Evolutionary conservation across 208 protist species (phyloP), one percentile per base, ranked within the genome.

Genomic region (Acanthamoeba sp.): DNA sequence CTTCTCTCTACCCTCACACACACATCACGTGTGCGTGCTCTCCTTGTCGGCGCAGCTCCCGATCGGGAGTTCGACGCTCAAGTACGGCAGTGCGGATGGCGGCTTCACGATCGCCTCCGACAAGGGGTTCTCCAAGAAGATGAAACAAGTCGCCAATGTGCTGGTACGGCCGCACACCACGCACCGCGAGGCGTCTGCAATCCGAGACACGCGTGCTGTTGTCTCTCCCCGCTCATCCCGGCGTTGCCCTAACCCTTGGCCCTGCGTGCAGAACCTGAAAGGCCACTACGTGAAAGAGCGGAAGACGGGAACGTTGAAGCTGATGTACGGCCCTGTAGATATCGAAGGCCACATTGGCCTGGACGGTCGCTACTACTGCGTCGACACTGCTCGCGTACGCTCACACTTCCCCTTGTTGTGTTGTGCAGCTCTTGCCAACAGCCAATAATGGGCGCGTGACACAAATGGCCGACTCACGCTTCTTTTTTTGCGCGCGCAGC

Each of bases 241-340:
- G n/a, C n/a, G n/a, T n/a, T n/a, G n/a, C n/a, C n/a, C n/a, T n/a
- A n/a, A n/a, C n/a, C n/a, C 48, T 52, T 34, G 1, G 27, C 73
- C 0, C 32, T 71, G 0, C n/a, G 29, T 1, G 32, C 88, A 78
- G 59, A 93, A 93, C 29, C 27, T 93, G 24, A 93, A 93, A 38
- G 62, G 88, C 36, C 88, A 93, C 64, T 78, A 62, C 16, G 88
- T 93, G 57, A 57, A 93, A 29, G 88, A 93, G 40, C 32, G 62
- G 27, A 48, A 48, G 18, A 93, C 88, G 52, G 22, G 34, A 6
- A 40, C 32, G 22, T 45, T 93, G n/a, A 93, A 93, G 29, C 64
- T 93, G n/a, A 78, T 93, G 52, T 93, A 78, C 64, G 88, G 88
- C 24, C 88, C 88, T 24, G 88, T 93, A 24, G 88, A 93, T 38